Evolutionary conservation across 176 grass and related monocot species (phyloP).

Genomic region (Rhynchospora tenuis): DNA sequence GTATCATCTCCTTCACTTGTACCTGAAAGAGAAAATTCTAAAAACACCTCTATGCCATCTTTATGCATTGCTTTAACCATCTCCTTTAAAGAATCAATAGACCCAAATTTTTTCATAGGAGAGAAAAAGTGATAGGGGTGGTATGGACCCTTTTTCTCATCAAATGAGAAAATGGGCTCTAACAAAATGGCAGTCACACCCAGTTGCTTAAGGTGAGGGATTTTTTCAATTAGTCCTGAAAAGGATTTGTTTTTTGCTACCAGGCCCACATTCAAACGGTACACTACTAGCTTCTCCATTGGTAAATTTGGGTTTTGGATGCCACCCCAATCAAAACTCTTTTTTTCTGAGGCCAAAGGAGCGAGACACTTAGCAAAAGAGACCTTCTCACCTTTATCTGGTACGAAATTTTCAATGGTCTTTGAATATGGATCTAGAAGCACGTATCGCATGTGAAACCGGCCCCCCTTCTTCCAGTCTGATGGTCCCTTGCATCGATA

Average conservation of each 20-base stretch:
- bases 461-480: conserved; percentile 28
- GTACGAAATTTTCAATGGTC: conserved; percentile 41
- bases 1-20: conserved; percentile 59
- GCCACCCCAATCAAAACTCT: conserved; percentile 50
- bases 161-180: conserved; percentile 76
- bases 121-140: conserved; percentile 91
- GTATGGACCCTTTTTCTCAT: conserved; percentile 67
- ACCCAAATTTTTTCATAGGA: conserved; percentile 39
- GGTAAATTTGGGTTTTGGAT: conserved; percentile 45
- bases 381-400: conserved; percentile 26
- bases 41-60: conserved; percentile 71
- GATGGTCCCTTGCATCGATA: conserved; percentile 42
- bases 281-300: conserved; percentile 79
- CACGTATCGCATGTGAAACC: conserved; percentile 35
- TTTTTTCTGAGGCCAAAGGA: conserved; percentile 24
- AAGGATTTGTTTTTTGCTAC: conserved; percentile 66
- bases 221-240: conserved; percentile 46
- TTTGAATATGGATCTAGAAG: conserved; percentile 81
- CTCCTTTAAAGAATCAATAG: conserved; percentile 71
- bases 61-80: conserved; percentile 77
- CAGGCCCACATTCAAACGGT: conserved; percentile 67
- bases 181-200: conserved; percentile 79
- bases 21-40: conserved; percentile 75
- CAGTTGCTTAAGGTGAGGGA: conserved; percentile 56
- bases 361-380: conserved; percentile 48